These are phyloP conservation scores for Colletotrichum liriopes DNA, from an alignment of 2,329 filamentous ascomycete genomes.

Conservation along the genomic window DNA sequence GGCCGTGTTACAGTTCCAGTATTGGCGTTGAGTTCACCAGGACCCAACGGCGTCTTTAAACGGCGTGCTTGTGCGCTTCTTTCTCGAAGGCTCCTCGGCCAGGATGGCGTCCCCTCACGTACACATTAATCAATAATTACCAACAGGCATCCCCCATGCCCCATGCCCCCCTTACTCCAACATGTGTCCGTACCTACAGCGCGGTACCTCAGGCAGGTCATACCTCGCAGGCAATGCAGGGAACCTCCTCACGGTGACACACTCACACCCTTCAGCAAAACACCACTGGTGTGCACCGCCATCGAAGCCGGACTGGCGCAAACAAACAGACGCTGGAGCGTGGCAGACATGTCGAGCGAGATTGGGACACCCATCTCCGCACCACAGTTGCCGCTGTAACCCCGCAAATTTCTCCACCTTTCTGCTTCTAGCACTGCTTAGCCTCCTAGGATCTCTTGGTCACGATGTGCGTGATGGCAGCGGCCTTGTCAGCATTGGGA, in stretches of 20 bases:
- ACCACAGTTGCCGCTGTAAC: constrained; percentile 41
- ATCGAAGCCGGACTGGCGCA: constrained; percentile 14
- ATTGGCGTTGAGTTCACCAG: no score
- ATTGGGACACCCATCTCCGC: constrained; percentile 42
- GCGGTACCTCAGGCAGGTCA: constrained; percentile 11
- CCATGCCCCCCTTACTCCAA: no score
- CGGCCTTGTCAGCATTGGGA: constrained; percentile 43
- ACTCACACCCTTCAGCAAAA: constrained; percentile 4
- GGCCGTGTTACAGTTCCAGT: background rate
- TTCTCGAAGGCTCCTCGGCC: background rate
- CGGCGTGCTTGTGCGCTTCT: background rate
- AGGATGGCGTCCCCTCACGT: background rate
- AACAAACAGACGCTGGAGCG: background rate
- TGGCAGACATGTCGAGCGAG: constrained; percentile 25
- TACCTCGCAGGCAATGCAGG: constrained; percentile 7
- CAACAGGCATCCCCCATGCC: constrained; percentile 32
- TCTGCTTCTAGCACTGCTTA: constrained; percentile 40
- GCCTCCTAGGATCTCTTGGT: constrained; percentile 37
- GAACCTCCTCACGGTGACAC: constrained; percentile 12
- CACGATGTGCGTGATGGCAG: constrained; percentile 40
- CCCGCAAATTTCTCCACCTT: constrained; percentile 44
- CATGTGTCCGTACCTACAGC: constrained; percentile 11
- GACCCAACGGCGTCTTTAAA: background rate
- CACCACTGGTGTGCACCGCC: background rate
- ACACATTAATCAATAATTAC: constrained; percentile 34